Evolutionary conservation across 345 rosid genomes (phyloP).

Genomic region (Stellera chamaejasme): DNA sequence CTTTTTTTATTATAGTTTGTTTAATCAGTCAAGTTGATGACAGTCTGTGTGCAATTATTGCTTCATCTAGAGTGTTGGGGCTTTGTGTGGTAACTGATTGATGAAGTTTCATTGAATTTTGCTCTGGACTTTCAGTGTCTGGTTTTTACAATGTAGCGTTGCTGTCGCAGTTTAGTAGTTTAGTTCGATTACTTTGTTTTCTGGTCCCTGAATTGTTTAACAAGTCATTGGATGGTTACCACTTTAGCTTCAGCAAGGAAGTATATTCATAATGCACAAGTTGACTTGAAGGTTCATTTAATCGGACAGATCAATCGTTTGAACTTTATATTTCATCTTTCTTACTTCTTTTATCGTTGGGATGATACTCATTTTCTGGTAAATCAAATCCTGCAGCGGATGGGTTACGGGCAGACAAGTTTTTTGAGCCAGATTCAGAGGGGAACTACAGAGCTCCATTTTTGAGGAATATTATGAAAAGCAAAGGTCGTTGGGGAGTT

Average conservation of each 20-base stretch:
- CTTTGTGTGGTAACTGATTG: no score
- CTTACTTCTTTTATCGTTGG: background rate
- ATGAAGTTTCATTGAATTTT: background rate
- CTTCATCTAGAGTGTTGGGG: no score
- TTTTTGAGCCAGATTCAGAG: constrained; percentile 75
- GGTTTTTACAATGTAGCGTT: background rate
- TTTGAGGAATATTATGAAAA: constrained; percentile 64
- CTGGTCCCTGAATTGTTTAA: no score
- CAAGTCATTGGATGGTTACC: no score
- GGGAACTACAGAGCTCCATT: constrained; percentile 85
- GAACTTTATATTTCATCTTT: background rate
- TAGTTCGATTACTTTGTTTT: no score
- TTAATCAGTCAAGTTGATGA: no score
- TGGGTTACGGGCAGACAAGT: constrained; percentile 95
- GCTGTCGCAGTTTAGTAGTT: background rate
- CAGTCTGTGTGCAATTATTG: no score
- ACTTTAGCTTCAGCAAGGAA: no score
- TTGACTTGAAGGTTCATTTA: no score
- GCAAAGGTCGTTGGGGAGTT: constrained; percentile 90
- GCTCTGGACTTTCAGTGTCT: background rate
- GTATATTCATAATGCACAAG: no score
- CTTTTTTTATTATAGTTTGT: background rate
- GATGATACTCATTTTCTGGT: background rate
- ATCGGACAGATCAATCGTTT: background rate
- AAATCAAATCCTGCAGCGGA: constrained; percentile 51